Percentiles rank a stretch among this genome's conserved stretches.
Conservation (phyloP, 352 stramenopile species). For the Globisporangium barbulae region DNA sequence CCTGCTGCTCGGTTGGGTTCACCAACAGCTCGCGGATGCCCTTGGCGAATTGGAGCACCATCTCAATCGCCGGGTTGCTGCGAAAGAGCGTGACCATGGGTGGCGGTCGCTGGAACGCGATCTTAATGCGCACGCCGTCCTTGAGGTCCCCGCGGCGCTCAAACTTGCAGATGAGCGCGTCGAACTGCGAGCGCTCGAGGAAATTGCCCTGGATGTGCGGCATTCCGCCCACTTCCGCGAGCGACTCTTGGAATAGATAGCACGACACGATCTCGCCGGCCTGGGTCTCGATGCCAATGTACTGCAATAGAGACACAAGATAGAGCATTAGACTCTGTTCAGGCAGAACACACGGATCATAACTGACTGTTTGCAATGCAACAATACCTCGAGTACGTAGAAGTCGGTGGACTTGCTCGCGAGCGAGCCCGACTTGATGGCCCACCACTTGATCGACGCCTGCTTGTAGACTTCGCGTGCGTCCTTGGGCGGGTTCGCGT, state of each 20-base stretch:
- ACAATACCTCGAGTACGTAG: constrained; percentile 68
- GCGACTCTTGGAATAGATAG: constrained; percentile 84
- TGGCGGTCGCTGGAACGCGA: constrained; percentile 81
- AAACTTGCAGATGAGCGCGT: constrained; percentile 85
- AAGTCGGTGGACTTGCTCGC: constrained; percentile 83
- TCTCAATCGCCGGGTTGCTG: constrained; percentile 79
- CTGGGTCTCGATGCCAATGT: constrained; percentile 79
- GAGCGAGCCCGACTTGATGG: constrained; percentile 76
- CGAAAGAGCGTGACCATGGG: constrained; percentile 80
- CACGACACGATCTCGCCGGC: constrained; percentile 76
- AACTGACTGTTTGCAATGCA: constrained; percentile 24
- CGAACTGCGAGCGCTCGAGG: constrained; percentile 79
- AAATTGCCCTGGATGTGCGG: constrained; percentile 76
- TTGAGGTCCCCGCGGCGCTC: constrained; percentile 69
- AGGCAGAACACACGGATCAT: not conserved
- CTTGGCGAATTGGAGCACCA: constrained; percentile 79
- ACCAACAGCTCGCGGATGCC: constrained; percentile 76
- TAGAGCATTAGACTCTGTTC: constrained; percentile 12
- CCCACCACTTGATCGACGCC: constrained; percentile 87
- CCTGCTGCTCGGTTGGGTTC: constrained; percentile 71
- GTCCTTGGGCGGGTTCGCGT: constrained; percentile 64
- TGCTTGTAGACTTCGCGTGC: constrained; percentile 83
- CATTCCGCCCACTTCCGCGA: constrained; percentile 81
- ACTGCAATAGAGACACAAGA: constrained; percentile 28
- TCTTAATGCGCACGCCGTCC: constrained; percentile 78